Evolutionary conservation across 1,284 basidiomycete genomes (phyloP), one percentile per base, ranked within the genome.

Genomic region (Microbotryomycetes sp.): DNA sequence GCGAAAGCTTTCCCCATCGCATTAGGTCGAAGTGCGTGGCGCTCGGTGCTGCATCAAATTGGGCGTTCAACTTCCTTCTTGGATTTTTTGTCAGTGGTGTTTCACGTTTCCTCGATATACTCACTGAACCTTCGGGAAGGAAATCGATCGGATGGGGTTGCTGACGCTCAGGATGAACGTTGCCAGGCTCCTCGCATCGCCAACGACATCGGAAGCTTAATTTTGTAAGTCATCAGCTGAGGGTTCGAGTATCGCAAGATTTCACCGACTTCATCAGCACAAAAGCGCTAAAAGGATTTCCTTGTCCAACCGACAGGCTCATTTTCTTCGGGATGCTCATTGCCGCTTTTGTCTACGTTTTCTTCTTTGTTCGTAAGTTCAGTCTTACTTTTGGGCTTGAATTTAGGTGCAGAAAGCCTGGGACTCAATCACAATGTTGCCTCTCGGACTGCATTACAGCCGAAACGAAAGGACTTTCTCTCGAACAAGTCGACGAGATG

Each of bases 1-100:
- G 81, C 56, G 83, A 85, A 75, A 81, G 80, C 42, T 83, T 83
- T 78, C 87, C 87, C 2, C 81, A 87, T n/a, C 83, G 86, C 60
- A 84, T 89, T 15, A 81, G 58, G 30, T 81, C 87, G 25, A 88
- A 89, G 74, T 79, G 81, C 60, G 88, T 89, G 70, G 86, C 86
- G 0, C 77, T 88, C 32, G 86, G 86, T 7, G 82, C 82, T 23
- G 82, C 83, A 5, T 76, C 81, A 23, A 75, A 75, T 66, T 75
- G 83, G 85, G 54, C 86, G 46, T 86, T 83, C 84, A 87, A 88
- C 76, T 87, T 87, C 77, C n/a, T n/a, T n/a, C n/a, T n/a, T n/a
- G n/a, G n/a, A n/a, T n/a, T n/a, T n/a, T n/a, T n/a, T n/a, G n/a
- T n/a, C n/a, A n/a, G n/a, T n/a, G n/a, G n/a, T n/a, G 71, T 66